Percentiles rank a stretch among this genome's conserved stretches.
Conservation (phyloP, 73 alveolate species). For the Paramecium sexaurelia region DNA sequence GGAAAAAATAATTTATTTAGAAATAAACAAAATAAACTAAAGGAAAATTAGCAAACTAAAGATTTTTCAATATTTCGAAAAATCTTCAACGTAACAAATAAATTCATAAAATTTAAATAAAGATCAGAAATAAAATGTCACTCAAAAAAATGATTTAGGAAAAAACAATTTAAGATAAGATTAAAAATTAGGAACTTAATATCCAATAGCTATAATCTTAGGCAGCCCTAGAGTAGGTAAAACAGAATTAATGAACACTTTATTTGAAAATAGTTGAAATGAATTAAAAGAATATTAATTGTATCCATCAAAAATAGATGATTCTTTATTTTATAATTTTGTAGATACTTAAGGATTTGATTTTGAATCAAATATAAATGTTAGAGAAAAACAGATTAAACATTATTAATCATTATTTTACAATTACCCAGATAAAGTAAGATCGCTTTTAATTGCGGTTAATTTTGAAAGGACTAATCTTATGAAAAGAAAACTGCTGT, state of each 20-base stretch:
- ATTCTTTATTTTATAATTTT: neutral
- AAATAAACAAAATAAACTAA: too few relatives aligned
- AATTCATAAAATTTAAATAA: too few relatives aligned
- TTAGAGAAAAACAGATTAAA: neutral
- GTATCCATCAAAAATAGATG: neutral
- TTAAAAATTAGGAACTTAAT: too few relatives aligned
- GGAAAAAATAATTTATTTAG: too few relatives aligned
- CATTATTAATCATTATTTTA: neutral
- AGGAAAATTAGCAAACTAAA: too few relatives aligned
- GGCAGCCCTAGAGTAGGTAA: neutral
- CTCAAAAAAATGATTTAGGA: too few relatives aligned
- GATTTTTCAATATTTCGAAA: too few relatives aligned
- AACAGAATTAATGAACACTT: neutral
- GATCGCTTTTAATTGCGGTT: neutral
- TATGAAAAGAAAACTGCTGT: neutral
- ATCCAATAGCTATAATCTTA: neutral
- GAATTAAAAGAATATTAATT: neutral
- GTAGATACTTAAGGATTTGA: neutral
- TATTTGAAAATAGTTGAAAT: neutral
- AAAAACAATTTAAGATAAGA: too few relatives aligned
- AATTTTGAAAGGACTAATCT: conserved; percentile 3
- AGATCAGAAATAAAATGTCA: too few relatives aligned
- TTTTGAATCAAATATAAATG: neutral
- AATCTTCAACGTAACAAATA: too few relatives aligned
- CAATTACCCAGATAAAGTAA: neutral